These are phyloP conservation scores for Yamadazyma paraphyllophila DNA, from an alignment of 805 yeast species.

Conservation along the genomic window DNA sequence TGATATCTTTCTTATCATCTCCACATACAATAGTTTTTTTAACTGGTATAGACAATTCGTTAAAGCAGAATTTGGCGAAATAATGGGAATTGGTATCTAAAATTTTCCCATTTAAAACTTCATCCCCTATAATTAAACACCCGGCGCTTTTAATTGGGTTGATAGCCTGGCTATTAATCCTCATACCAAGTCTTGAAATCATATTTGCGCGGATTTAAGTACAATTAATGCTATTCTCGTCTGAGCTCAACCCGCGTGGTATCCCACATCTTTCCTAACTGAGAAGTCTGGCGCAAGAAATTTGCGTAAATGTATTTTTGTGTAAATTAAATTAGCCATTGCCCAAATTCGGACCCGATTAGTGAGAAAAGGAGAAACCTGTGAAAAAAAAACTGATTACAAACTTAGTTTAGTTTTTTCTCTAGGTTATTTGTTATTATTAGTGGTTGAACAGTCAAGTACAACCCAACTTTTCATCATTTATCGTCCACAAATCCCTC, in stretches of 20 bases:
- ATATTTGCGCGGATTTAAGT: background rate
- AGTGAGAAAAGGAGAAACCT: background rate
- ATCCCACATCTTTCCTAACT: background rate
- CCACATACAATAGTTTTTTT: conserved; percentile 71
- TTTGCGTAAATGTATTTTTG: background rate
- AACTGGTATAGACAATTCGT: conserved; percentile 59
- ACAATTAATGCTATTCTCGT: too few relatives aligned
- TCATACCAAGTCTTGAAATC: background rate
- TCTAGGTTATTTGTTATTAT: background rate
- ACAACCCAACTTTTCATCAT: background rate
- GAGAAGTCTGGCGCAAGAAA: background rate
- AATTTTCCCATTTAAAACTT: conserved; percentile 82
- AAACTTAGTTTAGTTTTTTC: background rate
- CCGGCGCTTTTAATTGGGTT: conserved; percentile 35
- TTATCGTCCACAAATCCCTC: background rate
- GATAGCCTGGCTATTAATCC: background rate
- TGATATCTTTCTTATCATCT: conserved; percentile 68
- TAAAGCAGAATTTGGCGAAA: conserved; percentile 71
- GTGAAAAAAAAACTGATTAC: conserved; percentile 4
- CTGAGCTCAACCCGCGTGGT: too few relatives aligned
- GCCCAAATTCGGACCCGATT: conserved; percentile 1
- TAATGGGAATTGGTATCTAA: conserved; percentile 71
- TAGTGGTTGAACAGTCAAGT: background rate
- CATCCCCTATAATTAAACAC: conserved; percentile 77
- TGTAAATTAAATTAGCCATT: background rate